Evolutionary conservation across 495 filamentous ascomycete species (phyloP).

Genomic region (Podospora pseudopauciseta): DNA sequence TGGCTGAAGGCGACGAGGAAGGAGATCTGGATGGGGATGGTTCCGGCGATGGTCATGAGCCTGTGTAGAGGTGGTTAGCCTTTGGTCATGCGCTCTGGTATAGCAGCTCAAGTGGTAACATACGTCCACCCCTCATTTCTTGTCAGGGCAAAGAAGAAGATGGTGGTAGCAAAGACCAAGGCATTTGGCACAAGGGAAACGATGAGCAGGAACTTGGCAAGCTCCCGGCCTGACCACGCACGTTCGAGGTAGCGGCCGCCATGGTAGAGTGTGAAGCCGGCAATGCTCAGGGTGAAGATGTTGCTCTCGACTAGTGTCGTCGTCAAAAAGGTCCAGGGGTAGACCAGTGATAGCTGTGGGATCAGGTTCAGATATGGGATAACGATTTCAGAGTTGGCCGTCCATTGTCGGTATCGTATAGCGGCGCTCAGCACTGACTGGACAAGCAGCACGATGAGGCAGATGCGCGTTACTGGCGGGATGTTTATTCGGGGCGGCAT

Average conservation of each 20-base stretch:
- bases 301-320: conserved; percentile 92
- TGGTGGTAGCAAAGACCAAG: conserved; percentile 66
- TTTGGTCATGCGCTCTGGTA: neutral
- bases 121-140: conserved; percentile 67
- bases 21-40: conserved; percentile 81
- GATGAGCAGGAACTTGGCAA: conserved; percentile 83
- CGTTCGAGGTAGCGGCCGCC: conserved; percentile 93
- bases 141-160: conserved; percentile 66
- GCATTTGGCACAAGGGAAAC: conserved; percentile 76
- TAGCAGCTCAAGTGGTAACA: conserved; percentile 31
- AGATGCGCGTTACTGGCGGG: conserved; percentile 80
- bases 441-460: conserved; percentile 67
- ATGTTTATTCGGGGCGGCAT: conserved; percentile 89
- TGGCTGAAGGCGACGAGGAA: conserved; percentile 99
- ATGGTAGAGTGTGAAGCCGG: conserved; percentile 80
- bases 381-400: conserved; percentile 54
- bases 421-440: conserved; percentile 80
- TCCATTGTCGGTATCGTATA: conserved; percentile 65
- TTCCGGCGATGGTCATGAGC: conserved; percentile 77
- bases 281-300: conserved; percentile 78
- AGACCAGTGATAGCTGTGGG: conserved; percentile 74
- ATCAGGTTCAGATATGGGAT: conserved; percentile 84
- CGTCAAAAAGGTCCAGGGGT: conserved; percentile 88
- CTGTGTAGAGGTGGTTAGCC: conserved; percentile 38
- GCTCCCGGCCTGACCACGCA: conserved; percentile 91